Evolutionary conservation across 305 asterid species (phyloP), one percentile per base, ranked within the genome.

Genomic region (Fraxinus xanthoxyloides): DNA sequence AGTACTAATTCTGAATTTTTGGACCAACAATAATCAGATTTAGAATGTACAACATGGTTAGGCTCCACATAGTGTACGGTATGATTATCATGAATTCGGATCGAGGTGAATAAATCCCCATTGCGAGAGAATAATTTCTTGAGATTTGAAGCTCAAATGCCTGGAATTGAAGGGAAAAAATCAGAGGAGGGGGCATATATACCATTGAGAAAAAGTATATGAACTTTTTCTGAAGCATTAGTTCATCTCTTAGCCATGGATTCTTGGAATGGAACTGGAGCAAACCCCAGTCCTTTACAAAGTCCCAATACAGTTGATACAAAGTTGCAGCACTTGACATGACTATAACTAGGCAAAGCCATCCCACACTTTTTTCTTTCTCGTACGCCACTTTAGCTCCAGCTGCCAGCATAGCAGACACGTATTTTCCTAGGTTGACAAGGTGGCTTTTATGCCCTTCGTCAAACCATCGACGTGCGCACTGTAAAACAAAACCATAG

Each of bases 261-360:
- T 94, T 94, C 90, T 87, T 93, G 91, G 98, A 95, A 79, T 88
- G 48, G 35, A 85, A 48, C 86, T 90, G 97, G 4, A 95, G 94
- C 87, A 95, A 81, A 10, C 99, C 99, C 99, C 99, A 95, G 70
- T 95, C 99, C 79, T 90, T 95, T 0, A 94, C 99, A 81, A 93
- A 95, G 79, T 95, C 99, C 99, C 99, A 95, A 78, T 95, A 95
- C 32, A 95, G 88, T 85, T 95, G 98, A 77, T 94, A 95, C 1
- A 94, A 76, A 26, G 98, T 95, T 77, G 99, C 96, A 38, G 32
- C 87, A 85, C 97, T 94, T 31, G 99, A 95, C 83, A 90, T 73
- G 15, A 83, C 82, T 3, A 95, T 91, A 10, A 92, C 87, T 10
- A 93, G 75, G 40, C 92, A 94, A 40, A 95, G 91, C 97, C 98